Conservation (phyloP, 345 rosid genomes). For the Schrenkiella parvula region DNA sequence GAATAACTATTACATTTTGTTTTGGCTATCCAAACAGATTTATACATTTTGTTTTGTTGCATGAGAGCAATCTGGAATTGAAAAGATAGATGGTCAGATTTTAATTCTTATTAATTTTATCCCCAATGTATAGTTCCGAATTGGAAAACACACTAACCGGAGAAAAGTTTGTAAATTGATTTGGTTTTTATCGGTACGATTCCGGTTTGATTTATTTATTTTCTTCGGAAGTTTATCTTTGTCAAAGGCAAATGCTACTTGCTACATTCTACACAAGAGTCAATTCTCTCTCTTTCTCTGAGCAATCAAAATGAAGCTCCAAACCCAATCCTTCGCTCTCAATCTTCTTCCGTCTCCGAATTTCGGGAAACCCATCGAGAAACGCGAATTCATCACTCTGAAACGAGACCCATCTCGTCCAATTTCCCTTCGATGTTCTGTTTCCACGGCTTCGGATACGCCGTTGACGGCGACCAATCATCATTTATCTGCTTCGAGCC, state of each 20-base stretch:
- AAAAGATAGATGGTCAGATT: background rate
- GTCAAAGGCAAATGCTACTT: background rate
- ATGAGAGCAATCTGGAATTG: background rate
- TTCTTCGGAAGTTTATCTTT: slow-evolving; percentile 6
- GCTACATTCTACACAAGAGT: background rate
- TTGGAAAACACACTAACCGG: background rate
- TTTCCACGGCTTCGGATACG: slow-evolving; percentile 45
- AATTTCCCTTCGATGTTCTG: slow-evolving; percentile 50
- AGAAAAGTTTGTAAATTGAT: background rate
- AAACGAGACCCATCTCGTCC: slow-evolving; percentile 38
- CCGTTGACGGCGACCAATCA: slow-evolving; percentile 26
- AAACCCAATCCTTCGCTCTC: slow-evolving; percentile 47
- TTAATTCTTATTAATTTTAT: background rate
- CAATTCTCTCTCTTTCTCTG: background rate
- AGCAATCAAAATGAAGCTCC: slow-evolving; percentile 53
- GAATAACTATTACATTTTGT: background rate
- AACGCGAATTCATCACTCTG: slow-evolving; percentile 28
- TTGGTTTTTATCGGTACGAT: background rate
- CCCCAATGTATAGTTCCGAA: background rate
- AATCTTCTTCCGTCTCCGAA: slow-evolving; percentile 35
- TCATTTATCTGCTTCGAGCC: slow-evolving; percentile 19
- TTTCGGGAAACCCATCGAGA: slow-evolving; percentile 33
- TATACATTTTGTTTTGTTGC: background rate
- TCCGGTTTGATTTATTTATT: slow-evolving; percentile 5
- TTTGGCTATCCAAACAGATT: background rate